phyloP scores from a whole-genome alignment of 768 basidiomycete genomes.

The Boletus rubescentipes region DNA sequence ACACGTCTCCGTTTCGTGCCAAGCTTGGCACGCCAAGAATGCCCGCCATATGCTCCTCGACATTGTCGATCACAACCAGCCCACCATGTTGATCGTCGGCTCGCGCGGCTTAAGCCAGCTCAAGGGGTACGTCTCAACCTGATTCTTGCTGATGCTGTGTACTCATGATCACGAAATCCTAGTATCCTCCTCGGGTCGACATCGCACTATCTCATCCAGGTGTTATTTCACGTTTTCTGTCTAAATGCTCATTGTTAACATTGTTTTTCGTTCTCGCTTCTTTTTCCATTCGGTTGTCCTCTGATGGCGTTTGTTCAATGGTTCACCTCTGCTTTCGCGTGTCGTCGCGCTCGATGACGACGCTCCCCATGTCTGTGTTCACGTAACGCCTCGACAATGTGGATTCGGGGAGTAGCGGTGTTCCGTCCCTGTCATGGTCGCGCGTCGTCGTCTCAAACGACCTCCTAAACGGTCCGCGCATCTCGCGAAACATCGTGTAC shows the following conservation, averaged over 20 bases:
- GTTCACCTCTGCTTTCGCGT: not conserved
- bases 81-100: slow-evolving; percentile 92
- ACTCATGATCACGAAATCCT: not conserved
- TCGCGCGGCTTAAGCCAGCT: slow-evolving; percentile 87
- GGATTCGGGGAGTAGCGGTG: slow-evolving; percentile 59
- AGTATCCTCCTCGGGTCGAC: slow-evolving; percentile 94
- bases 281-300: not conserved
- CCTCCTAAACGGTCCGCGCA: slow-evolving; percentile 81
- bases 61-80: slow-evolving; percentile 83
- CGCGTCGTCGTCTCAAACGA: slow-evolving; percentile 85
- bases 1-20: slow-evolving; percentile 84
- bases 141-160: too few relatives aligned
- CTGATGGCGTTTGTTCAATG: not conserved
- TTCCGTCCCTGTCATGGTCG: slow-evolving; percentile 96
- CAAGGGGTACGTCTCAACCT: slow-evolving; percentile 62
- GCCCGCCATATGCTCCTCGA: slow-evolving; percentile 88
- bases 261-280: not conserved
- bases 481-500: slow-evolving; percentile 75
- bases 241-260: not conserved
- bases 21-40: slow-evolving; percentile 98
- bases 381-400: not conserved
- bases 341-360: not conserved
- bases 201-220: slow-evolving; percentile 90
- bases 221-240: slow-evolving; percentile 26
- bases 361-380: not conserved